Evolutionary conservation across 495 filamentous ascomycete species (phyloP), one percentile per base, ranked within the genome.

Genomic region (Lophiostoma macrostomum): DNA sequence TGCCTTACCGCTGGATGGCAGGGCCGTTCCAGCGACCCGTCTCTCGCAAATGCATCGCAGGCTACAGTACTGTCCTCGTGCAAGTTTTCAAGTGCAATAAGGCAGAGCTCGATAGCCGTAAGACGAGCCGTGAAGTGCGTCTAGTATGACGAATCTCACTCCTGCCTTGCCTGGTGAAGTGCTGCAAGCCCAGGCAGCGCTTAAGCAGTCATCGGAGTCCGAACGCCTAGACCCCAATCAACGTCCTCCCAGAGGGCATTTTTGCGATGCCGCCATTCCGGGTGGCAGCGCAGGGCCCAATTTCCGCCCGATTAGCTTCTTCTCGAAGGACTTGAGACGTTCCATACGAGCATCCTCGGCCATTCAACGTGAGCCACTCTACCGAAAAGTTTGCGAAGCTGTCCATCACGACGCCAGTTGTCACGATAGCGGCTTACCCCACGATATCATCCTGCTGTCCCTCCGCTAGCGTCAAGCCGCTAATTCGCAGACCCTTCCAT

Each of bases 181-280:
- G 40, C 40, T 6, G 18, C 4, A 28, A 5, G 23, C 31, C 14
- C 18, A 16, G 31, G 8, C 19, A 24, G 50, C 41, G 41, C 52
- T 40, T 48, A 42, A 41, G 52, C 52, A 46, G 42, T 49, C 52
- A 56, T 56, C 52, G 52, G 52, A 56, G 23, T 48, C 52, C 52
- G 52, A 54, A 32, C 16, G 5, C 31, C 22, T 41, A 55, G 13
- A 38, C 40, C 51, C 53, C 53, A 56, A 34, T 56, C 53, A 56
- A 16, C 10, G 16, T 13, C 34, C 12, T 47, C 23, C 4, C 24
- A 6, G 20, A n/a, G n/a, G n/a, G n/a, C n/a, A n/a, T n/a, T n/a
- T n/a, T n/a, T n/a, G n/a, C 2, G 18, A 6, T 1, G 16, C 37
- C 49, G 24, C 49, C 43, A 42, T 54, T 4, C 50, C 37, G 18